Conservation (phyloP, 2,329 filamentous ascomycete genomes). For the Dactylellina drechsleri region DNA sequence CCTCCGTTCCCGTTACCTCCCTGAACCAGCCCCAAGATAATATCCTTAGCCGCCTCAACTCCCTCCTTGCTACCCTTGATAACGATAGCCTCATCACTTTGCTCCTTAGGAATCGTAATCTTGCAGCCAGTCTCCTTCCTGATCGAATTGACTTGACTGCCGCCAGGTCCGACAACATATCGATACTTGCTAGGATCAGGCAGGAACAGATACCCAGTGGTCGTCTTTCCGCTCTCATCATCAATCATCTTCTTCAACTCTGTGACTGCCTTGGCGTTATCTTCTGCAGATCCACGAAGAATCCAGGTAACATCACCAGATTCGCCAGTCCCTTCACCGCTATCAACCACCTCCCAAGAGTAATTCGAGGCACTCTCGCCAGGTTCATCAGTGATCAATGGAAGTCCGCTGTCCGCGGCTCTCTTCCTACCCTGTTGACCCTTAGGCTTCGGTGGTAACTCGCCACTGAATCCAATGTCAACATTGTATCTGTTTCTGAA, state of each 20-base stretch:
- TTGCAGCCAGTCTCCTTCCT: slow-evolving; percentile 91
- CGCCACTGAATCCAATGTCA: slow-evolving; percentile 88
- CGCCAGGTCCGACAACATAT: slow-evolving; percentile 86
- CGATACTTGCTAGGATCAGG: slow-evolving; percentile 90
- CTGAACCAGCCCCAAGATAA: slow-evolving; percentile 83
- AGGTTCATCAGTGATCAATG: slow-evolving; percentile 88
- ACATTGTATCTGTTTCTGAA: slow-evolving; percentile 87
- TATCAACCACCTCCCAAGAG: slow-evolving; percentile 84
- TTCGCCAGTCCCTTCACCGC: slow-evolving; percentile 64
- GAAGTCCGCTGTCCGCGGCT: slow-evolving; percentile 73
- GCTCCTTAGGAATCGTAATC: slow-evolving; percentile 89
- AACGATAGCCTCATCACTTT: slow-evolving; percentile 86
- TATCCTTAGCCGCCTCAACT: slow-evolving; percentile 84
- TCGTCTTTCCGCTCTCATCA: slow-evolving; percentile 74
- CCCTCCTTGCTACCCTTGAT: slow-evolving; percentile 82
- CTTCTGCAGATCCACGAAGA: slow-evolving; percentile 80
- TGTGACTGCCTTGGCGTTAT: slow-evolving; percentile 81
- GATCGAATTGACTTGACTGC: slow-evolving; percentile 91
- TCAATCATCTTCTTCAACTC: slow-evolving; percentile 77
- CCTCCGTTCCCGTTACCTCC: slow-evolving; percentile 26
- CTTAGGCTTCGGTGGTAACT: slow-evolving; percentile 73
- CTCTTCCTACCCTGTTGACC: slow-evolving; percentile 64
- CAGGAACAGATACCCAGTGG: slow-evolving; percentile 86
- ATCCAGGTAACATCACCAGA: slow-evolving; percentile 82
- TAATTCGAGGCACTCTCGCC: slow-evolving; percentile 70